A percentile compares a stretch with the other conserved stretches of the same genome.
These are phyloP conservation scores for Lichtheimia hyalospora DNA, from an alignment of 371 early-diverging fungal species.

Conservation along the genomic window DNA sequence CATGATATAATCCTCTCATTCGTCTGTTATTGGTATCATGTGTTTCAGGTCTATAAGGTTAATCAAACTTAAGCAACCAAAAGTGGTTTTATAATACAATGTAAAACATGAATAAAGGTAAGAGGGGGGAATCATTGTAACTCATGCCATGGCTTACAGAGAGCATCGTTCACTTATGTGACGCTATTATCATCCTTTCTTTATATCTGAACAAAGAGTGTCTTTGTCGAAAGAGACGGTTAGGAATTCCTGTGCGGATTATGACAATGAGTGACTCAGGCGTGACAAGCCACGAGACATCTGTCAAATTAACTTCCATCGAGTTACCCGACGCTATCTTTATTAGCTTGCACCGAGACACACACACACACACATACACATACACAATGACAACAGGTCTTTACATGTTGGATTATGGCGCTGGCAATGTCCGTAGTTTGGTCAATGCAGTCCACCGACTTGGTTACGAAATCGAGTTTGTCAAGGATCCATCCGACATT, in stretches of 20 bases:
- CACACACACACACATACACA: not conserved
- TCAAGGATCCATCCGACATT: constrained; percentile 79
- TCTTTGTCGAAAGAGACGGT: too few species aligned
- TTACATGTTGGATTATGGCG: constrained; percentile 96
- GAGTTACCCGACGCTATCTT: not conserved
- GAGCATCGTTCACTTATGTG: too few species aligned
- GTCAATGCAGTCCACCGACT: constrained; percentile 90
- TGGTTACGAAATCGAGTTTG: constrained; percentile 81
- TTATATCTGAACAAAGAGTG: too few species aligned
- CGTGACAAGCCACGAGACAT: constrained; percentile 1
- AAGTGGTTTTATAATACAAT: too few species aligned
- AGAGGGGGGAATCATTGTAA: too few species aligned
- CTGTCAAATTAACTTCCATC: not conserved
- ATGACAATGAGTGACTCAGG: not conserved
- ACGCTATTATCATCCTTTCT: too few species aligned
- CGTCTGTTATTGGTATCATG: too few species aligned
- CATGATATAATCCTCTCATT: too few species aligned
- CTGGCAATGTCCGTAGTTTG: constrained; percentile 96
- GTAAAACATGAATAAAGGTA: too few species aligned
- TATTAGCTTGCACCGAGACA: not conserved
- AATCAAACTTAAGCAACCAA: too few species aligned
- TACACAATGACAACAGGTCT: constrained; percentile 49
- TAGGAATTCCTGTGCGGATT: not conserved
- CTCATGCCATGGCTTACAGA: too few species aligned
- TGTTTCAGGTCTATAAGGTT: too few species aligned